Evolutionary conservation across 2,329 filamentous ascomycete genomes (phyloP), one percentile per base, ranked within the genome.

Genomic region (Fusarium ramigenum): DNA sequence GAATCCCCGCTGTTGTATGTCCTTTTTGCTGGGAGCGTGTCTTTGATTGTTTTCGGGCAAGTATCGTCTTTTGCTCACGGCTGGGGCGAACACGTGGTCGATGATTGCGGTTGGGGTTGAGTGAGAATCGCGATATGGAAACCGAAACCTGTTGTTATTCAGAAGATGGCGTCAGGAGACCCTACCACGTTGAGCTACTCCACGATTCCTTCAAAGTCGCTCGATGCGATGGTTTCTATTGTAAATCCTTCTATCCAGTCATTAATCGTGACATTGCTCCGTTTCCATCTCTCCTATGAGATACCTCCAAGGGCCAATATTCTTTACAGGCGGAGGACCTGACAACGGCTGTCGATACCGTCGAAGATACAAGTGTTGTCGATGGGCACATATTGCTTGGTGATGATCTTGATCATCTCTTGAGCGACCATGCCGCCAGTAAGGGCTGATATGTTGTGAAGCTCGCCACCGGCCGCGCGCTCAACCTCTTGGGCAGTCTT

Each of bases 361-460:
- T 93, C 91, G 75, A 91, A 93, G 69, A 93, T 85, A 78, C 91
- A 92, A 21, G 89, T 91, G 80, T 93, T 92, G 76, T 93, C 90
- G 72, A 92, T 88, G 30, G 91, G 91, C 47, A 93, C 85, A 82
- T 93, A 93, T 83, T 93, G 91, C 78, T 90, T 90, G 18, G 91
- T 93, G 77, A 93, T 89, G 65, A 96, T 89, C 81, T 99, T 99
- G 84, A 99, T 97, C 71, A 96, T 90, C 84, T 99, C 96, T 83
- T 99, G 97, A n/a, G 96, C 94, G 53, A 97, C 93, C 85, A 99
- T 93, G 7, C 96, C 97, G 36, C 96, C 97, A 2, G 92, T 93
- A 63, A 97, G 84, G 32, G 95, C 92, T 37, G 95, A 93, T 63
- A 97, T 93, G 80, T 98, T 98, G 84, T 99, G 96, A 67, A 99